Evolutionary conservation across 1,284 basidiomycete genomes (phyloP).

Genomic region (Sphaerobolus stellatus): DNA sequence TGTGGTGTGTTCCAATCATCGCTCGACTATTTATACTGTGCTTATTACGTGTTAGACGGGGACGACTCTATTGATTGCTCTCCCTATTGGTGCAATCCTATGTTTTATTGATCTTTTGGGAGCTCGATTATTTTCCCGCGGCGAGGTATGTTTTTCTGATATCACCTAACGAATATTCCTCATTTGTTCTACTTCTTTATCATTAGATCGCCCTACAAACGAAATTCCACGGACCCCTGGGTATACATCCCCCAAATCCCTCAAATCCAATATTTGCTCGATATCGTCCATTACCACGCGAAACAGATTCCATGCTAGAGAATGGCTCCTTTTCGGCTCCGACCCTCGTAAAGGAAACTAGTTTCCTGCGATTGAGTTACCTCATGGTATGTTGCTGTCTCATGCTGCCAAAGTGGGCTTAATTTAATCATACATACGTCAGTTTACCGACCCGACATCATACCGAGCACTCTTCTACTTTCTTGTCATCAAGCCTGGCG

Average conservation of each 20-base stretch:
- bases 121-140: constrained; percentile 64
- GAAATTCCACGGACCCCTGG: constrained; percentile 64
- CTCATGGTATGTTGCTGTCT: constrained; percentile 62
- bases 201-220: constrained; percentile 64
- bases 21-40: not conserved
- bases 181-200: constrained; percentile 1
- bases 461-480: constrained; percentile 84
- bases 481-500: constrained; percentile 76
- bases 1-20: constrained; percentile 51
- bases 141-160: constrained; percentile 49
- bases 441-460: constrained; percentile 77
- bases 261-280: constrained; percentile 70
- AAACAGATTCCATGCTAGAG: constrained; percentile 44
- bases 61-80: constrained; percentile 69
- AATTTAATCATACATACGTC: constrained; percentile 2
- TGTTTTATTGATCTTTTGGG: constrained; percentile 75
- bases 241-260: constrained; percentile 56
- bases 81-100: constrained; percentile 72
- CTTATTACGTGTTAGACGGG: constrained; percentile 49
- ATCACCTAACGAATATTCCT: not conserved
- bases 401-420: not conserved
- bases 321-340: constrained; percentile 43
- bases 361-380: constrained; percentile 73
- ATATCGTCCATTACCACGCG: constrained; percentile 43
- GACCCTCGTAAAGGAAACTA: constrained; percentile 32